Evolutionary conservation across 2,329 filamentous ascomycete genomes (phyloP).

Genomic region (Colletotrichum nymphaeae): DNA sequence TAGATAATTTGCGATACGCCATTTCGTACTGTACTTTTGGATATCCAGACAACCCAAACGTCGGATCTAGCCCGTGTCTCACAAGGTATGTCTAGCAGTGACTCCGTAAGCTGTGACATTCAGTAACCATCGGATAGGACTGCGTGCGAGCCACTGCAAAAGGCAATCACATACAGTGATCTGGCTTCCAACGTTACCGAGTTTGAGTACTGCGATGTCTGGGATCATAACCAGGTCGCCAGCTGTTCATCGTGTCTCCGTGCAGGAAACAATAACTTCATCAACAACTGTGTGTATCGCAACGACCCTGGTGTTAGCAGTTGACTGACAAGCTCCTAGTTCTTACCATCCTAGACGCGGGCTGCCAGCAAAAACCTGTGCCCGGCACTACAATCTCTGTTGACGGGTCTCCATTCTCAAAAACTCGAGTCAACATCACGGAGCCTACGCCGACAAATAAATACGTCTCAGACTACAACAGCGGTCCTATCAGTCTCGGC

Average conservation of each 20-base stretch:
- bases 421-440: conserved; percentile 59
- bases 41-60: conserved; percentile 53
- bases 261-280: conserved; percentile 48
- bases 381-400: conserved; percentile 61
- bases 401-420: conserved; percentile 64
- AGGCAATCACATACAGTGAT: conserved; percentile 61
- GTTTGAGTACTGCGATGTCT: conserved; percentile 66
- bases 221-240: conserved; percentile 52
- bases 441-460: conserved; percentile 55
- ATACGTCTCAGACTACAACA: conserved; percentile 52
- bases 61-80: conserved; percentile 59
- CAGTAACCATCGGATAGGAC: conserved; percentile 48
- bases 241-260: conserved; percentile 63
- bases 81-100: conserved; percentile 56
- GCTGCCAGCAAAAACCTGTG: conserved; percentile 63
- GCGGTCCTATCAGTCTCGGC: conserved; percentile 61
- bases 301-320: not conserved
- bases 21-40: conserved; percentile 67
- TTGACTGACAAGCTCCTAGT: conserved; percentile 44
- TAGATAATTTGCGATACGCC: conserved; percentile 49
- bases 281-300: conserved; percentile 61
- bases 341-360: conserved; percentile 64
- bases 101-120: not conserved
- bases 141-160: conserved; percentile 62
- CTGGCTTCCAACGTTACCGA: conserved; percentile 55